These are phyloP conservation scores for Phycomyces nitens DNA, from an alignment of 192 early-diverging fungal species.

Conservation along the genomic window DNA sequence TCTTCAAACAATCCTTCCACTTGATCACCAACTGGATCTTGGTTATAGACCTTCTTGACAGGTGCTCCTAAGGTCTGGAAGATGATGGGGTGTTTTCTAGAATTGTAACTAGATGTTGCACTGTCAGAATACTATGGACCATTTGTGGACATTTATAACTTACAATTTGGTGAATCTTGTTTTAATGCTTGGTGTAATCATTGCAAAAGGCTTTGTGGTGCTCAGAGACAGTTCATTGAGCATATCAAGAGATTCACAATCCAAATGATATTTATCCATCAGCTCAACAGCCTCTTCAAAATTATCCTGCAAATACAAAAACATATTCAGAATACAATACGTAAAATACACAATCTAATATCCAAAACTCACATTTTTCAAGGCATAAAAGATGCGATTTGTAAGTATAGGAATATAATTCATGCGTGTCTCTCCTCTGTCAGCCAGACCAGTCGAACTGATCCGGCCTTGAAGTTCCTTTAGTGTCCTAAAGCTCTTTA, in stretches of 20 bases:
- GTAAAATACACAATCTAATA: no score
- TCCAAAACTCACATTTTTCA: slow-evolving; percentile 22
- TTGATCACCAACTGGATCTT: no score
- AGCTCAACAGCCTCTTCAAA: slow-evolving; percentile 52
- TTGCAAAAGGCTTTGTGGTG: background rate
- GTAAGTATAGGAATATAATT: slow-evolving; percentile 79
- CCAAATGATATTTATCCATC: slow-evolving; percentile 96
- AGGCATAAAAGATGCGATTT: slow-evolving; percentile 46
- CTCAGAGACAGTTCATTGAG: slow-evolving; percentile 75
- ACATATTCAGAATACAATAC: no score
- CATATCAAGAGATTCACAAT: slow-evolving; percentile 80
- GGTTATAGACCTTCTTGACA: no score
- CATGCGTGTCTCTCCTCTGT: slow-evolving; percentile 83
- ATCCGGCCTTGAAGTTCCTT: slow-evolving; percentile 85
- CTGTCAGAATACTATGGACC: no score
- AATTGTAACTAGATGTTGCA: no score
- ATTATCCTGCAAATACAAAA: slow-evolving; percentile 12
- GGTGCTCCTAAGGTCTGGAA: no score
- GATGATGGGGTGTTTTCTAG: no score
- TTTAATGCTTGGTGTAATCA: background rate
- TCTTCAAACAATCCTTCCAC: no score
- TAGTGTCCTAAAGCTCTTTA: slow-evolving; percentile 68
- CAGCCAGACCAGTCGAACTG: slow-evolving; percentile 73
- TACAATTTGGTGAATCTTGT: background rate
- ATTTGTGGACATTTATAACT: no score